phyloP scores from a whole-genome alignment of 495 filamentous ascomycete species.

The Aspergillus asperescens region DNA sequence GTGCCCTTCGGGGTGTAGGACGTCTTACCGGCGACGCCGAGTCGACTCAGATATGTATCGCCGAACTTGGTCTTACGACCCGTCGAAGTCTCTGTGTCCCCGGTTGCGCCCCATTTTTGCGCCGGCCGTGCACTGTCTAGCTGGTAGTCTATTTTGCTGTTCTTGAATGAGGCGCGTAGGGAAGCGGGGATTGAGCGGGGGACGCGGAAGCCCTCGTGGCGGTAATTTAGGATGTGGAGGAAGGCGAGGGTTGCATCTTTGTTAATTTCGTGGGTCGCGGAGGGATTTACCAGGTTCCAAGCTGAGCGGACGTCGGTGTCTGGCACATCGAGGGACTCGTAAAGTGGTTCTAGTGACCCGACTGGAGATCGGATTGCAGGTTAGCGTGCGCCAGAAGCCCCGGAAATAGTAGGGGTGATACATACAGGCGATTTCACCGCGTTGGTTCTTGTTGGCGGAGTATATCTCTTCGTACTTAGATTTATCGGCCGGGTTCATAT shows the following conservation, averaged over 20 bases:
- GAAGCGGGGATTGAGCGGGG: constrained; percentile 89
- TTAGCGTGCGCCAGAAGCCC: neutral
- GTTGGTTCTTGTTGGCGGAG: constrained; percentile 74
- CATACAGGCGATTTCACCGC: constrained; percentile 79
- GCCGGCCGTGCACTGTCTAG: constrained; percentile 63
- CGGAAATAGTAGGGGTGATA: neutral
- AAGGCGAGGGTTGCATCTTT: constrained; percentile 94
- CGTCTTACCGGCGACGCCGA: constrained; percentile 77
- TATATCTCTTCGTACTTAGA: constrained; percentile 95
- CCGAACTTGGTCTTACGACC: constrained; percentile 93
- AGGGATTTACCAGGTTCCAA: constrained; percentile 96
- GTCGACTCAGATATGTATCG: constrained; percentile 86
- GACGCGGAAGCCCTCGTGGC: constrained; percentile 92
- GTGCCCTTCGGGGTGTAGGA: constrained; percentile 68
- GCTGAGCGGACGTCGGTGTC: constrained; percentile 90
- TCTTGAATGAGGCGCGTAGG: constrained; percentile 84
- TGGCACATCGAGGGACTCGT: constrained; percentile 86
- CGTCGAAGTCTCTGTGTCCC: constrained; percentile 68
- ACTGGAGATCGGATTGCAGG: constrained; percentile 44
- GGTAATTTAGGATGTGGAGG: constrained; percentile 89
- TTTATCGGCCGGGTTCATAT: constrained; percentile 89
- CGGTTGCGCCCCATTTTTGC: constrained; percentile 62
- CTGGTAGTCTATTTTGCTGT: constrained; percentile 92
- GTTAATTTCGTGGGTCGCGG: constrained; percentile 68
- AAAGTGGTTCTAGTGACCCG: constrained; percentile 73